Percentiles rank a stretch among this genome's conserved stretches.
phyloP scores from a whole-genome alignment of 495 filamentous ascomycete species.

The Podospora australis region DNA sequence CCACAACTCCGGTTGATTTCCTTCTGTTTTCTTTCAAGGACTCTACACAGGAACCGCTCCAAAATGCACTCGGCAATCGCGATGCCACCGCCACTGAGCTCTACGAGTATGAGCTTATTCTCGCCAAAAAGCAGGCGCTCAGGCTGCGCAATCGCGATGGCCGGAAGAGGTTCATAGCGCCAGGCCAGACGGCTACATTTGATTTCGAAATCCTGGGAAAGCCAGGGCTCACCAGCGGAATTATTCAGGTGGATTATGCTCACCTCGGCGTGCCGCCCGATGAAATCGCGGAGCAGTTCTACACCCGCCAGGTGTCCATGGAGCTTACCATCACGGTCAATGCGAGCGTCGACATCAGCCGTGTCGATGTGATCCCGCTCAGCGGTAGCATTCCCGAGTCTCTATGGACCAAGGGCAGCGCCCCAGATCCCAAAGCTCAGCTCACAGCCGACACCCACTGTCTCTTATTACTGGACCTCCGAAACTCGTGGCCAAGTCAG shows the following conservation, averaged over 20 bases:
- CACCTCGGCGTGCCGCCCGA: constrained; percentile 56
- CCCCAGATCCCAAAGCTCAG: constrained; percentile 17
- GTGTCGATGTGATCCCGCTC: constrained; percentile 73
- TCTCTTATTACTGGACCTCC: constrained; percentile 73
- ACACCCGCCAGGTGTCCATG: constrained; percentile 75
- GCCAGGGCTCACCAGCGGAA: constrained; percentile 72
- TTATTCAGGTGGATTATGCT: constrained; percentile 80
- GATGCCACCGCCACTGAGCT: constrained; percentile 70
- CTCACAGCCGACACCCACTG: constrained; percentile 57
- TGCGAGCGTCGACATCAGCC: constrained; percentile 72
- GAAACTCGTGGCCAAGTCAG: constrained; percentile 79
- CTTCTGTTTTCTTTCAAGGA: constrained; percentile 83
- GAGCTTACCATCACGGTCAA: constrained; percentile 87
- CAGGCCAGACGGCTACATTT: constrained; percentile 64
- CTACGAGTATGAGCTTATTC: constrained; percentile 76
- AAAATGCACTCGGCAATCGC: constrained; percentile 65
- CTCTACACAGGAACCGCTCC: constrained; percentile 71
- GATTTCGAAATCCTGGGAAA: constrained; percentile 81
- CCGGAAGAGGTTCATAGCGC: constrained; percentile 53
- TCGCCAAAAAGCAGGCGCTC: constrained; percentile 68
- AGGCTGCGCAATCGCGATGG: constrained; percentile 51
- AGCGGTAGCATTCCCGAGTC: constrained; percentile 42
- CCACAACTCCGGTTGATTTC: constrained; percentile 67
- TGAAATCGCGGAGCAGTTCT: constrained; percentile 66
- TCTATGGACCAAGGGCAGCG: constrained; percentile 35